A percentile compares a stretch with the other conserved stretches of the same genome.
These are phyloP conservation scores for Fusarium sp. DNA, from an alignment of 2,329 filamentous ascomycete genomes.

Conservation along the genomic window DNA sequence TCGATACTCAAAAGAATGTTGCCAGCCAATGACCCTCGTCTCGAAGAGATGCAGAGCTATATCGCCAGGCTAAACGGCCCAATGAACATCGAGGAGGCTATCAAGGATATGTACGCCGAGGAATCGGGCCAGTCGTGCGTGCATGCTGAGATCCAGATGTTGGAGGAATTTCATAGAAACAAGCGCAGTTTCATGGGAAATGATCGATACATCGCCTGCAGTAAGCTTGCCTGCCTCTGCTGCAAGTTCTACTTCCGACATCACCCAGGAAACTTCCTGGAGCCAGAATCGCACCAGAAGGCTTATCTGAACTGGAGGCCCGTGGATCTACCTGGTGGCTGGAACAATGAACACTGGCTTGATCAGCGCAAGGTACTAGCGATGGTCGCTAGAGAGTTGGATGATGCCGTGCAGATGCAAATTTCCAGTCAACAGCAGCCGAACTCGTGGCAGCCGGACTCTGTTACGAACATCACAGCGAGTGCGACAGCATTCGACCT, in stretches of 20 bases:
- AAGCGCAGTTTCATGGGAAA: constrained; percentile 49
- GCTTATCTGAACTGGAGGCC: constrained; percentile 56
- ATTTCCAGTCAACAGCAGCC: neutral
- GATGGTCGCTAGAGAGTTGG: constrained; percentile 21
- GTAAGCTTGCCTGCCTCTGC: constrained; percentile 63
- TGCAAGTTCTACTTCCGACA: constrained; percentile 58
- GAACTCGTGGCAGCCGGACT: constrained; percentile 23
- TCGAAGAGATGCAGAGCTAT: constrained; percentile 2
- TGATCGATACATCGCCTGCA: constrained; percentile 61
- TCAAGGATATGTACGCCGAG: constrained; percentile 20
- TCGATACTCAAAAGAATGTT: constrained; percentile 51
- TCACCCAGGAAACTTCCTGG: constrained; percentile 50
- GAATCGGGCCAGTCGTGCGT: constrained; percentile 42
- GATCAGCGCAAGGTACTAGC: constrained; percentile 24
- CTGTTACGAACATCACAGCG: constrained; percentile 30
- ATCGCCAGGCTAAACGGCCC: constrained; percentile 9
- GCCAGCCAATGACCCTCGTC: constrained; percentile 4
- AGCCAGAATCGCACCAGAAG: constrained; percentile 54
- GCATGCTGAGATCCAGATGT: constrained; percentile 44
- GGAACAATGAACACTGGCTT: constrained; percentile 7
- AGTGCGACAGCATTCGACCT: neutral
- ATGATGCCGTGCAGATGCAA: constrained; percentile 6
- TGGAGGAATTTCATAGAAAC: constrained; percentile 57
- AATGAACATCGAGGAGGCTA: constrained; percentile 3
- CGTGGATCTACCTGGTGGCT: constrained; percentile 13